phyloP scores from a whole-genome alignment of 768 basidiomycete species.

The Albatrellus ellisii region DNA sequence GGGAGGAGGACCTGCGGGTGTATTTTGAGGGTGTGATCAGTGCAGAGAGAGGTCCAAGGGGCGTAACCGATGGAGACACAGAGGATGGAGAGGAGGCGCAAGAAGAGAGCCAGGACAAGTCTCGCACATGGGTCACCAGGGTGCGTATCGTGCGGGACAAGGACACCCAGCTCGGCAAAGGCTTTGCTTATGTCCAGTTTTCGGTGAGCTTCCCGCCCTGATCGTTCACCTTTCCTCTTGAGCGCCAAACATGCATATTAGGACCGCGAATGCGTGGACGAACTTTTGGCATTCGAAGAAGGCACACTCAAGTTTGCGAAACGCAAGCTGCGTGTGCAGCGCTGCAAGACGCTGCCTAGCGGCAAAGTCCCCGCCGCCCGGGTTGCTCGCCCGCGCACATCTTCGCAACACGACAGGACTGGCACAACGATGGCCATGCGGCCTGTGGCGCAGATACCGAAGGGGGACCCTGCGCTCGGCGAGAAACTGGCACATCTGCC shows the following conservation, averaged over 20 bases:
- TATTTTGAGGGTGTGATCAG: conserved; percentile 77
- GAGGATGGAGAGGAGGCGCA: conserved; percentile 17
- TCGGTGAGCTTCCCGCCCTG: conserved; percentile 34
- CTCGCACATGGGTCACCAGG: conserved; percentile 54
- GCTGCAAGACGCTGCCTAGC: conserved; percentile 69
- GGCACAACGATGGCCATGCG: conserved; percentile 2
- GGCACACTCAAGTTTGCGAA: conserved; percentile 83
- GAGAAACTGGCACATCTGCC: conserved; percentile 62
- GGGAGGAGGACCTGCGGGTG: conserved; percentile 76
- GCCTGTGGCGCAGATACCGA: conserved; percentile 26
- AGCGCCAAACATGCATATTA: conserved; percentile 19
- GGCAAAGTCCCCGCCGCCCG: conserved; percentile 17
- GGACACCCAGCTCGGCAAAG: conserved; percentile 89
- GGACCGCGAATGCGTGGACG: conserved; percentile 90
- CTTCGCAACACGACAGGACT: background rate
- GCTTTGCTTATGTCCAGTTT: conserved; percentile 89
- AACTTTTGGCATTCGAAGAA: conserved; percentile 71
- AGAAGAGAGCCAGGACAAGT: conserved; percentile 21
- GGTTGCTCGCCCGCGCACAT: conserved; percentile 7
- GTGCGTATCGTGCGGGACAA: conserved; percentile 86
- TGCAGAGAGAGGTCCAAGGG: conserved; percentile 53
- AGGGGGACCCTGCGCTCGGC: conserved; percentile 76
- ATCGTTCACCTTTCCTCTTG: background rate
- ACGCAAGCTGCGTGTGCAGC: conserved; percentile 81
- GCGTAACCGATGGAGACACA: conserved; percentile 16